Percentiles rank a stretch among this genome's conserved stretches.
Evolutionary conservation across 371 early-diverging fungal genomes (phyloP).

Genomic region (Circinella umbellata): DNA sequence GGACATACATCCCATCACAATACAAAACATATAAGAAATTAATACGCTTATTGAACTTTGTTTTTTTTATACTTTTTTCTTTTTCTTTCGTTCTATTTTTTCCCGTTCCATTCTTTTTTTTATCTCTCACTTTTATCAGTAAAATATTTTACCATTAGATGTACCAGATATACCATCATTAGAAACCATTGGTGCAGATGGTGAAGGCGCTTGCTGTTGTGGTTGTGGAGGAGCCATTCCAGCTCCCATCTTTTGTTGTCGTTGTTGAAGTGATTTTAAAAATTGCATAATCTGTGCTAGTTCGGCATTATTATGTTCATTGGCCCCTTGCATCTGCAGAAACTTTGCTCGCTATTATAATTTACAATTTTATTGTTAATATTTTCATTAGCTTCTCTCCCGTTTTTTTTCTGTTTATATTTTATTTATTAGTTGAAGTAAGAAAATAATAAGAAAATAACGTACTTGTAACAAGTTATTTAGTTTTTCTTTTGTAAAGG

Average conservation of each 20-base stretch:
- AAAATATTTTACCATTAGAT: not conserved
- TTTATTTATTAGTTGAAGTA: not conserved
- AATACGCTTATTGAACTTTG: conserved; percentile 4
- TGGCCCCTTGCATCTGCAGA: conserved; percentile 66
- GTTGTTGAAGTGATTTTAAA: conserved; percentile 53
- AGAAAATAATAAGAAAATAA: not conserved
- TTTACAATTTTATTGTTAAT: not conserved
- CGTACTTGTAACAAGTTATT: conserved; percentile 10
- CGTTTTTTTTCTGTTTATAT: not conserved
- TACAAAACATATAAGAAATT: not conserved
- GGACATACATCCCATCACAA: not conserved
- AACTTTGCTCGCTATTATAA: conserved; percentile 40
- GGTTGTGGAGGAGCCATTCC: too few species aligned
- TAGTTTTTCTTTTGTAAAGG: conserved; percentile 13
- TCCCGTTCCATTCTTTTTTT: not conserved
- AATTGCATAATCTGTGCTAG: conserved; percentile 67
- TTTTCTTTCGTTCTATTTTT: not conserved
- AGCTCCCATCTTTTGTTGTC: conserved; percentile 15
- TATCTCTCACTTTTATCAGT: not conserved
- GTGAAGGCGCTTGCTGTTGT: not conserved
- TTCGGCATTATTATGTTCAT: conserved; percentile 70
- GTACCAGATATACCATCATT: not conserved
- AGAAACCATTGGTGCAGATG: conserved; percentile 1
- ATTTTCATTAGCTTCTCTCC: not conserved
- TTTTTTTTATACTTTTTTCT: not conserved